These are phyloP conservation scores for Eruca vesicaria DNA, from an alignment of 441 rosid species.

Conservation along the genomic window DNA sequence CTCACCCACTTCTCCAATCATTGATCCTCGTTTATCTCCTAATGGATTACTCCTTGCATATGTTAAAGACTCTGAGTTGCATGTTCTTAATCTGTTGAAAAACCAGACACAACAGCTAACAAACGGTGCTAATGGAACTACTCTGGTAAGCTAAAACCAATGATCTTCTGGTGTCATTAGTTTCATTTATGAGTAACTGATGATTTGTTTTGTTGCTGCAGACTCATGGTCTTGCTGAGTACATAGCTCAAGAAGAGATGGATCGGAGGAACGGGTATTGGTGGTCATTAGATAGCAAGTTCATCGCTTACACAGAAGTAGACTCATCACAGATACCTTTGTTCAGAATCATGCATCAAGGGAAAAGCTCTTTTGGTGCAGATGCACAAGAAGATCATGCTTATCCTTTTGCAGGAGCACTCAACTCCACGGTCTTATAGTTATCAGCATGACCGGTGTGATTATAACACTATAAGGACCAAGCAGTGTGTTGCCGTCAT, in stretches of 20 bases:
- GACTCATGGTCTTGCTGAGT: conserved; percentile 97
- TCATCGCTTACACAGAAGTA: conserved; percentile 79
- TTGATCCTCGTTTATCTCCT: conserved; percentile 88
- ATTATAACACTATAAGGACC: too few species aligned
- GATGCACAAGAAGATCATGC: conserved; percentile 95
- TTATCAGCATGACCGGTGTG: too few species aligned
- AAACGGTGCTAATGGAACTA: conserved; percentile 55
- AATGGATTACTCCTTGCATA: conserved; percentile 84
- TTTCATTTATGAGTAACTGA: too few species aligned
- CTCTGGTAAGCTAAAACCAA: conserved; percentile 49
- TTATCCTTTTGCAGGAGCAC: conserved; percentile 92
- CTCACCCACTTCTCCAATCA: conserved; percentile 56
- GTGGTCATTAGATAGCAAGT: conserved; percentile 96
- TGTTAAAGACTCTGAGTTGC: conserved; percentile 67
- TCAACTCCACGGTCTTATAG: conserved; percentile 77
- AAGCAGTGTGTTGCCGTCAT: too few species aligned
- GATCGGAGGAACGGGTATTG: conserved; percentile 91
- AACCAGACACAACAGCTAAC: conserved; percentile 68
- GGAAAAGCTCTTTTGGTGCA: conserved; percentile 73
- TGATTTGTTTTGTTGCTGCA: conserved; percentile 41
- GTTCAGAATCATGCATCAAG: conserved; percentile 97
- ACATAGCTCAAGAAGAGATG: conserved; percentile 99
- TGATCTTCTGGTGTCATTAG: neutral
- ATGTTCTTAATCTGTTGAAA: conserved; percentile 59
- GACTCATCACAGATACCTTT: conserved; percentile 73